Conservation (phyloP, 345 rosid species). For the Arabidopsis arenosa region DNA sequence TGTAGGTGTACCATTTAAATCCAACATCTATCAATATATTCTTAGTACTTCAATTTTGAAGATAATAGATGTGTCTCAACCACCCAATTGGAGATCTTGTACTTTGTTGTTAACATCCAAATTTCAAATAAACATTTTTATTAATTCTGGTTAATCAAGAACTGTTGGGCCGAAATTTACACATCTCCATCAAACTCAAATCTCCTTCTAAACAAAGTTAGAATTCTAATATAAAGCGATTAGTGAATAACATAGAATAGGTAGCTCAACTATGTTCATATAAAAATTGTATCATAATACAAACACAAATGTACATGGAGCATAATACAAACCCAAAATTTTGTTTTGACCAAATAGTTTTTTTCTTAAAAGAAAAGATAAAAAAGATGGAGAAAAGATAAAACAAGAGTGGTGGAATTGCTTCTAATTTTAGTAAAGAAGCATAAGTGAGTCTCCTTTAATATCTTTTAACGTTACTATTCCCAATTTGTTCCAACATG, state of each 20-base stretch:
- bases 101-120: too few relatives aligned
- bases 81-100: neutral
- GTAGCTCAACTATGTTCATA: too few relatives aligned
- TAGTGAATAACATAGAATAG: too few relatives aligned
- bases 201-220: too few relatives aligned
- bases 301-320: too few relatives aligned
- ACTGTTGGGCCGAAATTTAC: too few relatives aligned
- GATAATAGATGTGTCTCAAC: neutral
- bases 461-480: constrained; percentile 41
- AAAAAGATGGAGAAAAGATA: neutral
- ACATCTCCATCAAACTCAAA: too few relatives aligned
- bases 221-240: too few relatives aligned
- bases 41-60: neutral
- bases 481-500: constrained; percentile 48
- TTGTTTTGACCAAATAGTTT: neutral
- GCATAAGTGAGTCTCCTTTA: constrained; percentile 33
- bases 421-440: constrained; percentile 42
- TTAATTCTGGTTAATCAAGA: too few relatives aligned
- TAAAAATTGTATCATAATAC: too few relatives aligned
- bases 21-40: neutral
- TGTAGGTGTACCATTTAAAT: neutral
- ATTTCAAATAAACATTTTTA: neutral
- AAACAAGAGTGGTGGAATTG: constrained; percentile 38
- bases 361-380: neutral
- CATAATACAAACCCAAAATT: neutral